Percentiles rank a stretch among this genome's conserved stretches.
phyloP scores from a whole-genome alignment of 2,329 filamentous ascomycete species.

The Diaporthe capsici region DNA sequence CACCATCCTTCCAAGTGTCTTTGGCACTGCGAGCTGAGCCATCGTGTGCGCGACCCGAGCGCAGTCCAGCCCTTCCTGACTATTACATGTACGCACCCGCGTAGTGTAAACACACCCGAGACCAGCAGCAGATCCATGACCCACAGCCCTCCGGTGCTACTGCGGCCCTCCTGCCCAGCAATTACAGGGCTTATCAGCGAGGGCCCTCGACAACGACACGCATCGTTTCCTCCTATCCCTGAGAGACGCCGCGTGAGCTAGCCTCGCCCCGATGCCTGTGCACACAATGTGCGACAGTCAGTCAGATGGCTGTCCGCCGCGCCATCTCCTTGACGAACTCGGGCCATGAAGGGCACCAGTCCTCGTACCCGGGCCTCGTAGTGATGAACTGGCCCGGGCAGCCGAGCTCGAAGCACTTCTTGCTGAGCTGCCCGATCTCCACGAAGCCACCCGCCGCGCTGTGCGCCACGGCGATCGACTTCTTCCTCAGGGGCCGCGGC shows the following conservation, averaged over 20 bases:
- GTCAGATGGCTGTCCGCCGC: slow-evolving; percentile 25
- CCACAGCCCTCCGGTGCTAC: background rate
- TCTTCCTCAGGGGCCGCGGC: slow-evolving; percentile 35
- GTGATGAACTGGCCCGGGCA: slow-evolving; percentile 45
- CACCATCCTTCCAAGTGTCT: background rate
- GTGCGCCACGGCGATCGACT: slow-evolving; percentile 44
- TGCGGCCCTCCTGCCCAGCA: background rate
- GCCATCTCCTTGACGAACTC: slow-evolving; percentile 42
- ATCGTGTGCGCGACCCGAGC: background rate
- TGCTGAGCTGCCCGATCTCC: slow-evolving; percentile 36
- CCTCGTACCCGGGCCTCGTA: slow-evolving; percentile 42
- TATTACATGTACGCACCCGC: background rate
- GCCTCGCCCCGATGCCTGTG: background rate
- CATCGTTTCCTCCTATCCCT: background rate
- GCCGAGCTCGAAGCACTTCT: slow-evolving; percentile 38
- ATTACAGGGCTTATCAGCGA: background rate
- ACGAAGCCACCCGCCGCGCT: slow-evolving; percentile 34
- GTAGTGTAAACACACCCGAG: background rate
- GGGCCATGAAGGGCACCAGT: slow-evolving; percentile 44
- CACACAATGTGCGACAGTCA: slow-evolving; percentile 1
- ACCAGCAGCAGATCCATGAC: background rate
- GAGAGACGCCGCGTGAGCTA: background rate
- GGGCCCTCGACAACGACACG: background rate
- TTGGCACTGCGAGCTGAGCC: background rate
- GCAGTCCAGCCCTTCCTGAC: background rate